Evolutionary conservation across 2,329 filamentous ascomycete species (phyloP).

Genomic region (Claviceps fusiformis): DNA sequence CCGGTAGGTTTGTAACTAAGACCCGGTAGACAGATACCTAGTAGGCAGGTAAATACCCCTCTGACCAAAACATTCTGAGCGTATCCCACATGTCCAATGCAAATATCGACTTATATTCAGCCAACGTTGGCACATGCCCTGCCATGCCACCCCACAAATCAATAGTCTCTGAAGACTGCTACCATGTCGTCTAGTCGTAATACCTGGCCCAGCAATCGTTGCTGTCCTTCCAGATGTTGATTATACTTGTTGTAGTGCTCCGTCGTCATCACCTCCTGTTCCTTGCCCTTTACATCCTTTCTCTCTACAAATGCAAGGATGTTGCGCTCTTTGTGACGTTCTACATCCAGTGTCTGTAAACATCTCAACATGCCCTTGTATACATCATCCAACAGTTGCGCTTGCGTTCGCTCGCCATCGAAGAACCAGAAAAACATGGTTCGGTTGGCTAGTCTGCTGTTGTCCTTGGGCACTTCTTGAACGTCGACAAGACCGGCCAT

Average conservation of each 20-base stretch:
- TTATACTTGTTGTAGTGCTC: slow-evolving; percentile 55
- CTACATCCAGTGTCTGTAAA: slow-evolving; percentile 65
- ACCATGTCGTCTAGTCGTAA: slow-evolving; percentile 74
- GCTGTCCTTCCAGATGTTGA: slow-evolving; percentile 48
- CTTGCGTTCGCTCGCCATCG: slow-evolving; percentile 58
- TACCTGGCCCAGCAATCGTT: slow-evolving; percentile 66
- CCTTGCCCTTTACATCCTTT: slow-evolving; percentile 71
- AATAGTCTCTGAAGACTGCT: slow-evolving; percentile 64
- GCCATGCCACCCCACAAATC: not conserved
- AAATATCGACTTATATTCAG: not conserved
- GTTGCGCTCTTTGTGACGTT: slow-evolving; percentile 56
- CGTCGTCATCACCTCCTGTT: slow-evolving; percentile 64
- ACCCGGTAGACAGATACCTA: too few relatives aligned
- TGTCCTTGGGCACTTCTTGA: slow-evolving; percentile 87
- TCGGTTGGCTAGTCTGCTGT: slow-evolving; percentile 63
- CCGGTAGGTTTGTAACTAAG: too few relatives aligned
- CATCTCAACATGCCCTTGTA: slow-evolving; percentile 86
- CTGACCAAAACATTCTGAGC: not conserved
- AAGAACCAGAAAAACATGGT: slow-evolving; percentile 91
- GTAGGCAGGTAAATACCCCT: too few relatives aligned
- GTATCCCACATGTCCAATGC: not conserved
- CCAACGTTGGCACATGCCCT: not conserved
- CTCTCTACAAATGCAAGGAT: slow-evolving; percentile 73
- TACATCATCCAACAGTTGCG: slow-evolving; percentile 60
- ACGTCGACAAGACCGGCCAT: slow-evolving; percentile 77